phyloP scores from a whole-genome alignment of 441 rosid genomes.

The Syzygium syzygioides region DNA sequence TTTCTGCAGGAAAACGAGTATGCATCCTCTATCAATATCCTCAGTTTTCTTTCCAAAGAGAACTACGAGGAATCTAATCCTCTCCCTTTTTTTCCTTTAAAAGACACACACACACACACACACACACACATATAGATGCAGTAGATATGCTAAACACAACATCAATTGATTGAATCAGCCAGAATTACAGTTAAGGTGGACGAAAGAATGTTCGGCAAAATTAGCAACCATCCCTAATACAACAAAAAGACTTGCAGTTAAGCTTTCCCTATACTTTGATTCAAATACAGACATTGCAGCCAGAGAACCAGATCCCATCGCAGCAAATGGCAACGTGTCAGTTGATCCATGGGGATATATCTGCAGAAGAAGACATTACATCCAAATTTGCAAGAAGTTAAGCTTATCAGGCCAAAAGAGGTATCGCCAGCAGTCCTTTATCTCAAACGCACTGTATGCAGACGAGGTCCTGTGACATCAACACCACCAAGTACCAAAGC shows the following conservation, averaged over 20 bases:
- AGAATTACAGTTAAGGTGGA: not conserved
- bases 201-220: not conserved
- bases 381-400: not conserved
- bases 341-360: constrained; percentile 98
- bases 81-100: not conserved
- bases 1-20: constrained; percentile 37
- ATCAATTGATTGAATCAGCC: not conserved
- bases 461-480: constrained; percentile 90
- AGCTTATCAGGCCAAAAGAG: not conserved
- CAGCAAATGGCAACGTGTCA: constrained; percentile 89
- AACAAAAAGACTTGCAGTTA: constrained; percentile 53
- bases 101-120: not conserved
- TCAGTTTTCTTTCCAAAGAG: not conserved
- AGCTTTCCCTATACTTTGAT: constrained; percentile 83
- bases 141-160: not conserved
- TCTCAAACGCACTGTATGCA: constrained; percentile 64
- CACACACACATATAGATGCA: not conserved
- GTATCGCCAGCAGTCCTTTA: not conserved
- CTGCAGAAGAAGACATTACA: constrained; percentile 33
- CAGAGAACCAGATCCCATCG: constrained; percentile 99
- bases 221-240: not conserved
- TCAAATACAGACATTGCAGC: constrained; percentile 97
- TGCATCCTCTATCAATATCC: not conserved
- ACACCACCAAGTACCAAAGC: constrained; percentile 98
- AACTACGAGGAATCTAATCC: not conserved